Conservation (phyloP, 148 eudicot genomes). For the Polygonum maritimum region DNA sequence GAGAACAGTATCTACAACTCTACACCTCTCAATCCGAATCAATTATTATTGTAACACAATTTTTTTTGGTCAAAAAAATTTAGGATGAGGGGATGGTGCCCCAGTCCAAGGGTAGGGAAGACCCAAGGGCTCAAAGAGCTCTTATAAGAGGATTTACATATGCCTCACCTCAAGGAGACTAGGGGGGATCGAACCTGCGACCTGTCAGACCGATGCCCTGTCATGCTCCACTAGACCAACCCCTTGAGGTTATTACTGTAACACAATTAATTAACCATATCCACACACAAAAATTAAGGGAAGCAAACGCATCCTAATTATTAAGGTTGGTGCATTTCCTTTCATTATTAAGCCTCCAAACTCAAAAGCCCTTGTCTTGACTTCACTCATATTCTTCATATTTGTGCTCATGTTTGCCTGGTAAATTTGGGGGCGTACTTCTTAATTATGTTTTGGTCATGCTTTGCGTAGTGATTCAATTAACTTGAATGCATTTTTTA, state of each 20-base stretch:
- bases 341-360: neutral
- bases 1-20: conserved; percentile 6
- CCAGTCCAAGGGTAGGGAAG: too few species aligned
- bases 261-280: neutral
- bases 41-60: neutral
- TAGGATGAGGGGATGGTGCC: too few species aligned
- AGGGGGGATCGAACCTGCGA: too few species aligned
- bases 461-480: neutral
- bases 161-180: too few species aligned
- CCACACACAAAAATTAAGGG: neutral
- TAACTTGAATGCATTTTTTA: neutral
- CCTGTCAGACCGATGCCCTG: too few species aligned
- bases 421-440: neutral
- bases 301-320: neutral
- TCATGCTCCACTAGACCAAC: too few species aligned
- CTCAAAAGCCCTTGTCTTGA: neutral
- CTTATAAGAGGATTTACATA: too few species aligned
- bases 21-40: neutral
- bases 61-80: too few species aligned
- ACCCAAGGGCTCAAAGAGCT: too few species aligned
- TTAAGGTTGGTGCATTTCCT: neutral
- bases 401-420: neutral
- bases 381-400: neutral
- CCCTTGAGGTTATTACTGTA: neutral
- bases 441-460: neutral